These are phyloP conservation scores for Fusarium tanahbumbuense DNA, from an alignment of 2,329 filamentous ascomycete species.

Conservation along the genomic window DNA sequence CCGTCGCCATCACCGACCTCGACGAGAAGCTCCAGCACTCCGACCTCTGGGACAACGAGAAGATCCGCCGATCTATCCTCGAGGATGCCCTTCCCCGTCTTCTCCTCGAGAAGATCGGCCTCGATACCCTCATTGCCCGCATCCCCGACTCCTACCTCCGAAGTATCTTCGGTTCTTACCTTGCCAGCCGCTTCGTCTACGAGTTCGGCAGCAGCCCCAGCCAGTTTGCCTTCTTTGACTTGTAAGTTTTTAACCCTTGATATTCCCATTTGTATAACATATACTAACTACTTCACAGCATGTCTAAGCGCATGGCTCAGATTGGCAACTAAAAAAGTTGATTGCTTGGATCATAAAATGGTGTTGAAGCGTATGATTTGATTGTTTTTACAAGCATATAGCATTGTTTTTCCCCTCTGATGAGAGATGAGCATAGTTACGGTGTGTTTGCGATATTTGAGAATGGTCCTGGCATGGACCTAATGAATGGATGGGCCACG, in stretches of 20 bases:
- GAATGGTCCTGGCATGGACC: constrained; percentile 42
- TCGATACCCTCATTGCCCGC: constrained; percentile 86
- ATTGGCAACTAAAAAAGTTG: constrained; percentile 47
- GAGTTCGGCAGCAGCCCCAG: constrained; percentile 91
- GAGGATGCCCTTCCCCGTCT: constrained; percentile 87
- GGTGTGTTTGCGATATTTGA: constrained; percentile 44
- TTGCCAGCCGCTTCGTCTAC: constrained; percentile 96
- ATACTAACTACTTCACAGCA: constrained; percentile 60
- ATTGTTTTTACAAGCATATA: constrained; percentile 45
- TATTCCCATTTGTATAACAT: neutral
- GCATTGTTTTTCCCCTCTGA: constrained; percentile 37
- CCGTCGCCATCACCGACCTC: constrained; percentile 91
- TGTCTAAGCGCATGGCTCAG: constrained; percentile 72
- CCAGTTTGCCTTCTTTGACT: constrained; percentile 99
- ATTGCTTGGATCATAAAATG: constrained; percentile 30
- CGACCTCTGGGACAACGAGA: constrained; percentile 87
- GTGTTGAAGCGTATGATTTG: constrained; percentile 37
- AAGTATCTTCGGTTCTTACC: constrained; percentile 94
- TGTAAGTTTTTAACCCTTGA: constrained; percentile 69
- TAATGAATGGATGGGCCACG: constrained; percentile 36
- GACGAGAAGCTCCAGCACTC: constrained; percentile 97
- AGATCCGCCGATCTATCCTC: constrained; percentile 81
- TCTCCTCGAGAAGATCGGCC: constrained; percentile 87
- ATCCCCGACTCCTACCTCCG: constrained; percentile 93
- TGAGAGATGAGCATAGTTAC: constrained; percentile 44